Evolutionary conservation across 2,329 filamentous ascomycete species (phyloP), one percentile per base, ranked within the genome.

Genomic region (Thielaviopsis ethacetica): DNA sequence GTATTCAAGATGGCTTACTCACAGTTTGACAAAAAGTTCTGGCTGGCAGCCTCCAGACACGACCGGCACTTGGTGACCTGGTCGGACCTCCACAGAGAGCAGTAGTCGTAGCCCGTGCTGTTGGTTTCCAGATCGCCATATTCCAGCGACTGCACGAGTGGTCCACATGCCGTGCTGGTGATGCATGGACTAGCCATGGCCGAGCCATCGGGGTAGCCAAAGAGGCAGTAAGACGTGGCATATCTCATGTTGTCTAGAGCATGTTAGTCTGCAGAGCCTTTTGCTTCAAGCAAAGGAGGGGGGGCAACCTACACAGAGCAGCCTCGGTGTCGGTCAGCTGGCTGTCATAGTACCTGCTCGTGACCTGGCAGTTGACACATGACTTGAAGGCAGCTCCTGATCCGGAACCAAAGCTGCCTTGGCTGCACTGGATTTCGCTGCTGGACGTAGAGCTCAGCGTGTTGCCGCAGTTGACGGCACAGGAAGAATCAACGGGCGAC

Each of bases 191-290:
- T 76, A 58, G 71, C 68, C 1, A 67, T 67, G 12, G 71, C 65
- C 12, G 72, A 63, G 1, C 71, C 64, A 30, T 71, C 68, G 0
- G 75, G 75, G 5, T 68, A 66, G 1, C 76, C 76, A 61, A 74
- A 84, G 0, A 84, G 64, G 64, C 82, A 85, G 64, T 75, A 75
- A 1, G 76, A 76, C 1, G 76, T 63, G 5, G 78, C 72, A 64
- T 75, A 83, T 65, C 81, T 74, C 57, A 83, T 63, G 63, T 84
- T 84, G 63, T 82, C 80, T 83, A 15, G 26, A 24, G 54, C 1
- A 7, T 44, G 51, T 7, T 3, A 21, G 10, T 52, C 52, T 10
- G 19, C 34, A 26, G 30, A 34, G 30, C 10, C 2, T 13, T 1
- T 44, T 15, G 17, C n/a, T 17, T 4, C 38, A 7, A n/a, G 38